Conservation (phyloP, 768 basidiomycete genomes). For the Tubosaeta sp. region DNA sequence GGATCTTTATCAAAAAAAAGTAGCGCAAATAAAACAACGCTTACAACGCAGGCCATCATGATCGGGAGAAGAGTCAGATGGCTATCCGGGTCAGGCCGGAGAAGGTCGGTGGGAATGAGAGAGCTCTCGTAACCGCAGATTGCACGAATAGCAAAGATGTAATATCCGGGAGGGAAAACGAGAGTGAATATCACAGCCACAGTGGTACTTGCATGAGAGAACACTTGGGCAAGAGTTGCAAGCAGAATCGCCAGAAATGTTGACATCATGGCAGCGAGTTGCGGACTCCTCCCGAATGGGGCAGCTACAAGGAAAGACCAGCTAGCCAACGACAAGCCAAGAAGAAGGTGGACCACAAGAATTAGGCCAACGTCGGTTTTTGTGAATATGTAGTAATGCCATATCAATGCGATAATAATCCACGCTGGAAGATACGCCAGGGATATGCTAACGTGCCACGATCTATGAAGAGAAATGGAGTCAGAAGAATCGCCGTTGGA, state of each 20-base stretch:
- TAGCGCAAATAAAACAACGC: conserved; percentile 17
- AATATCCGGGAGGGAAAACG: conserved; percentile 73
- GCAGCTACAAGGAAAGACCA: conserved; percentile 70
- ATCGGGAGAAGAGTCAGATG: conserved; percentile 53
- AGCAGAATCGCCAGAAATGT: conserved; percentile 65
- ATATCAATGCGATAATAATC: conserved; percentile 60
- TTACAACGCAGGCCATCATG: conserved; percentile 61
- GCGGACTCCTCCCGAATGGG: conserved; percentile 70
- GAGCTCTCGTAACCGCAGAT: conserved; percentile 67
- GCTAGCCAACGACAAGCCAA: conserved; percentile 62
- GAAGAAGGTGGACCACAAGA: conserved; percentile 59
- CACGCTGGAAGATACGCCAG: conserved; percentile 73
- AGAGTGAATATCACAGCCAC: conserved; percentile 60
- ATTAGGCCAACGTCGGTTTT: conserved; percentile 56
- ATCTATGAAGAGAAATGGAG: conserved; percentile 23
- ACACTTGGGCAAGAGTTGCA: conserved; percentile 60
- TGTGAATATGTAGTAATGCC: conserved; percentile 66
- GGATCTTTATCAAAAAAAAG: background rate
- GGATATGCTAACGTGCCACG: conserved; percentile 67
- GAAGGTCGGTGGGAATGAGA: conserved; percentile 47
- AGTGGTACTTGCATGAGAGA: conserved; percentile 38
- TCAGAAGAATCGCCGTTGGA: background rate
- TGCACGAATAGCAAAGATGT: conserved; percentile 64
- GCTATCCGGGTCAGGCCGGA: conserved; percentile 59
- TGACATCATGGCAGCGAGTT: conserved; percentile 62